Percentiles rank a stretch among this genome's conserved stretches.
Evolutionary conservation across 2,329 filamentous ascomycete genomes (phyloP).

Genomic region (Immersiporthe knoxdaviesiana): DNA sequence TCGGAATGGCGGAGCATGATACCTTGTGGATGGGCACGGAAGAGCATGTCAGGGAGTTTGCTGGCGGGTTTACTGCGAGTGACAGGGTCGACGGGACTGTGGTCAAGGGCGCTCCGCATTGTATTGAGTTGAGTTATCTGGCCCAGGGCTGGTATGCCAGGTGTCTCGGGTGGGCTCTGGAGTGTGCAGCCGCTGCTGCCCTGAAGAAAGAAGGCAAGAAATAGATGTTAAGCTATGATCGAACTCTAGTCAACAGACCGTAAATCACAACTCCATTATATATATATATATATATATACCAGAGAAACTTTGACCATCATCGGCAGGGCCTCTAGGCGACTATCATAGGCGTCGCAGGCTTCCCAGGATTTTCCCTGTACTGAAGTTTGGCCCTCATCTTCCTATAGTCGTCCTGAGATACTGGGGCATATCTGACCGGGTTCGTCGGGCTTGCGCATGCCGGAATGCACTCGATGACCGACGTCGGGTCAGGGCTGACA

Average conservation of each 20-base stretch:
- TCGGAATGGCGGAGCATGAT: constrained; percentile 32
- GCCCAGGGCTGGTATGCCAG: constrained; percentile 23
- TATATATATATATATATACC: too few species aligned
- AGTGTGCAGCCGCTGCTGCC: constrained; percentile 18
- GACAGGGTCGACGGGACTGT: constrained; percentile 30
- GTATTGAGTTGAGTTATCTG: constrained; percentile 25
- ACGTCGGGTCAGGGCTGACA: constrained; percentile 51
- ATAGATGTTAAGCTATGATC: background rate
- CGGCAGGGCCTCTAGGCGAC: background rate
- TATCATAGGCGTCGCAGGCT: background rate
- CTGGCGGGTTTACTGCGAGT: constrained; percentile 29
- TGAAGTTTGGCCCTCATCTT: constrained; percentile 27
- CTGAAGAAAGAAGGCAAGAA: background rate
- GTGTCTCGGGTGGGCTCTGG: constrained; percentile 24
- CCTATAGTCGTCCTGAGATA: constrained; percentile 28
- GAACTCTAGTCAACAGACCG: background rate
- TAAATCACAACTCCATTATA: background rate
- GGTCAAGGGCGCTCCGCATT: constrained; percentile 23
- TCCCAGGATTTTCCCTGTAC: constrained; percentile 22
- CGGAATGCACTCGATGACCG: constrained; percentile 55
- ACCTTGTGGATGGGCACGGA: constrained; percentile 29
- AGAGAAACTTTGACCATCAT: background rate
- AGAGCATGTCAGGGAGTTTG: constrained; percentile 30
- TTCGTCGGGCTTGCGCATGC: constrained; percentile 46
- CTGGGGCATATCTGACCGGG: constrained; percentile 52